phyloP scores from a whole-genome alignment of 1,139 yeast species.

The Scheffersomyces lignicola region DNA sequence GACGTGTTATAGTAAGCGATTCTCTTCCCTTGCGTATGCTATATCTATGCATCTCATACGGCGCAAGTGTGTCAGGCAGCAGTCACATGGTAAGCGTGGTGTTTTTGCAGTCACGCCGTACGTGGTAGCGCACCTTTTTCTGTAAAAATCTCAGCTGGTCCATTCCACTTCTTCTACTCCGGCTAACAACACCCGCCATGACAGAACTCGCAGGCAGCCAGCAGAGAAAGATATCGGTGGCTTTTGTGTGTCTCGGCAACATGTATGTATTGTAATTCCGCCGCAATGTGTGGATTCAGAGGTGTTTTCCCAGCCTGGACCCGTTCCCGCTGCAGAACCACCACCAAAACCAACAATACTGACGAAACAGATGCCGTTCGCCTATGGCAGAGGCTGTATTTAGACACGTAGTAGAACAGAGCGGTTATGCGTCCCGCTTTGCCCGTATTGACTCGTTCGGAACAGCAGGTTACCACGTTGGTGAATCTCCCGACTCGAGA shows the following conservation, averaged over 20 bases:
- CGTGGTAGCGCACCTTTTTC: no score
- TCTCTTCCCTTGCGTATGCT: no score
- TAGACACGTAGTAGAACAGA: slow-evolving; percentile 56
- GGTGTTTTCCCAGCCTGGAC: background rate
- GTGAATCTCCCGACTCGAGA: slow-evolving; percentile 78
- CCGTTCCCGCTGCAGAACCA: background rate
- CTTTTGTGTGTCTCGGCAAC: slow-evolving; percentile 90
- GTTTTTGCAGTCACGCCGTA: no score
- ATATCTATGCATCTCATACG: no score
- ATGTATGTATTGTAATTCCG: slow-evolving; percentile 49
- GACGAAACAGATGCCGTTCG: slow-evolving; percentile 70
- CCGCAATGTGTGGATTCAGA: background rate
- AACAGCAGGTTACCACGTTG: slow-evolving; percentile 80
- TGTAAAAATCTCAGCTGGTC: no score
- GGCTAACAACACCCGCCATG: no score
- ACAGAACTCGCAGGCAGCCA: no score
- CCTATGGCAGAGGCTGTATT: slow-evolving; percentile 98
- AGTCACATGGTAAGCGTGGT: no score
- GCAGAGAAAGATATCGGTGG: slow-evolving; percentile 55
- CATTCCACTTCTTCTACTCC: no score
- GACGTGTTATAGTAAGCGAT: no score
- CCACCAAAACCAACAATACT: slow-evolving; percentile 9
- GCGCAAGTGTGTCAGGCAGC: no score
- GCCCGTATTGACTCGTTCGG: slow-evolving; percentile 80
- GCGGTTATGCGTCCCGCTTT: slow-evolving; percentile 44